Evolutionary conservation across 768 basidiomycete species (phyloP), one percentile per base, ranked within the genome.

Genomic region (Tulasnella sp.): DNA sequence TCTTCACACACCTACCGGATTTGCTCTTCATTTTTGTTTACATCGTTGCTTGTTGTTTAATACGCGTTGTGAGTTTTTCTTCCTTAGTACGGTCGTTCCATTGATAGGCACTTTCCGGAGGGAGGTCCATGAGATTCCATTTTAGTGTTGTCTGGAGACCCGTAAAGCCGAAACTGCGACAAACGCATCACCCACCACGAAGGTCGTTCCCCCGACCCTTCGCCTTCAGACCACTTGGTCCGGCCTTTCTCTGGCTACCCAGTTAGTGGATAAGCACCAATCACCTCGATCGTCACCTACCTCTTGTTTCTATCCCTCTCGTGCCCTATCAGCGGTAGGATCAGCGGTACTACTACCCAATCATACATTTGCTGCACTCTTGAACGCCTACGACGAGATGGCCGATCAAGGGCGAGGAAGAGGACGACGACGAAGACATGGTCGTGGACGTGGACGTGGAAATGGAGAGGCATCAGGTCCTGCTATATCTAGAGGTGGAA

Each of bases 371-470:
- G 24, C 22, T 24, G 3, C 3, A 4, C 22, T 60, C 28, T 60
- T 22, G 58, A 24, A 22, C 24, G 20, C 18, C 6, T 18, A 58
- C 58, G 18, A 60, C 24, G 16, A 60, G n/a, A 60, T 60, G 58
- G 24, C 73, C 20, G 73, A 37, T 16, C 41, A 14, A 37, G 72
- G 20, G 11, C 40, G 75, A 41, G 75, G 75, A 22, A 18, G 75
- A 18, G 75, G 34, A 22, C 6, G 20, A 42, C 18, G 20, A 31
- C 44, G 40, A 40, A 1, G 40, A 8, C 75, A 41, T 40, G 75
- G 75, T 8, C 42, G 75, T 28, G n/a, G 75, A 5, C 42, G 75
- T 24, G 75, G 75, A 9, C n/a, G 44, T 50, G 75, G 75, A 42
- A 44, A 50, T 22, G 75, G 75, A 76, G 46, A 46, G 46, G 18